These are phyloP conservation scores for Sclerotinia nivalis DNA, from an alignment of 2,329 filamentous ascomycete genomes.

Conservation along the genomic window DNA sequence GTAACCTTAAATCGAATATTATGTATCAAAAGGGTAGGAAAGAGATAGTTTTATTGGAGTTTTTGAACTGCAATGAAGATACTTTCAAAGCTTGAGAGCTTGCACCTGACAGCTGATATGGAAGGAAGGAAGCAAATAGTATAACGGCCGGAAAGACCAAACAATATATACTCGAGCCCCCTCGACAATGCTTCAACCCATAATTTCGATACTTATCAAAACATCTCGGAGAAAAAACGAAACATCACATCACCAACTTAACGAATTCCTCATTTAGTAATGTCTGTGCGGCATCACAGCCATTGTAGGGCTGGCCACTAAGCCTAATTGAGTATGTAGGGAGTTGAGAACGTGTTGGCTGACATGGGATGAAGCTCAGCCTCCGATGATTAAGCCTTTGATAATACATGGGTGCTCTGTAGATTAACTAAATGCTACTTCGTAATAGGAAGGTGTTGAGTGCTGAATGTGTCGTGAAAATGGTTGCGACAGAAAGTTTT, in stretches of 20 bases:
- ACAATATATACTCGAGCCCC: constrained; percentile 3
- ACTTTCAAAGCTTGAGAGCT: neutral
- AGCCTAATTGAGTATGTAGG: neutral
- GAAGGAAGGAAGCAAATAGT: neutral
- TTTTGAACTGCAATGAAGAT: neutral
- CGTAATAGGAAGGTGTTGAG: neutral
- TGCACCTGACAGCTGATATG: neutral
- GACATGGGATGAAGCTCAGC: constrained; percentile 13
- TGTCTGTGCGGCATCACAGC: neutral
- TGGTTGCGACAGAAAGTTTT: neutral
- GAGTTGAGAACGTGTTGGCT: constrained; percentile 15
- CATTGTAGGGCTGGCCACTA: neutral
- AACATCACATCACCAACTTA: neutral
- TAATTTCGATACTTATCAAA: neutral
- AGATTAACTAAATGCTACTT: constrained; percentile 5
- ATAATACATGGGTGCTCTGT: neutral
- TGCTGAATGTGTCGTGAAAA: neutral
- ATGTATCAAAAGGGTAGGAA: neutral
- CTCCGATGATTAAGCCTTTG: constrained; percentile 6
- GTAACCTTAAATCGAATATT: neutral
- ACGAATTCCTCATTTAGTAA: neutral
- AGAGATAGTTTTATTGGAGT: neutral
- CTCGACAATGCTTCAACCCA: neutral
- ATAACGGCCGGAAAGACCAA: neutral
- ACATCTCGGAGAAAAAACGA: neutral